Base-by-base conservation (phyloP, 768 basidiomycete species). In the Tylopilus plumbeoviolaceoides region DNA sequence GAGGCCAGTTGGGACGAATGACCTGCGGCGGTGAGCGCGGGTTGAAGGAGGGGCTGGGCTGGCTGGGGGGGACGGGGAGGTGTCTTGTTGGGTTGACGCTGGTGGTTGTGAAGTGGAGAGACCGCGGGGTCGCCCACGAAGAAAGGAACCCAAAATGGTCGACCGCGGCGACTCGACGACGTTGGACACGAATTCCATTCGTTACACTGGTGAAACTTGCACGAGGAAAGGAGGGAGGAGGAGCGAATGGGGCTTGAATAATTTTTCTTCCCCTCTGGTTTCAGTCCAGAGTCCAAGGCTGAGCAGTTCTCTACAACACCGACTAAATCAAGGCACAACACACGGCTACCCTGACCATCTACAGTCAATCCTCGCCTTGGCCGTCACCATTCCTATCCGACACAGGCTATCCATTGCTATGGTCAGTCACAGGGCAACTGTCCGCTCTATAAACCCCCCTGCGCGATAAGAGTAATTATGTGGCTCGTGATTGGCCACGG, bases 91-190 rank as follows among this genome's bases (percentile, higher is more conserved):
- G 9, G 40, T 25, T 40, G 51, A 14, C 33, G 38, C 43, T 59
- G 62, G 51, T 43, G 55, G 54, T 41, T 83, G 80, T 20, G 83
- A 83, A 67, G 83, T 78, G 30, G 85, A 86, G 42, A 78, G 73
- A 65, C 84, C 86, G 60, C 85, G 77, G 17, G 85, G 85, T 56
- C 87, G 74, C 43, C 80, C 81, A 54, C 87, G 82, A 55, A 90
- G 75, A 68, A 89, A 82, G 47, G 83, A 83, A 53, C 85, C 82
- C 44, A 90, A 77, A 67, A 90, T 87, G 55, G 83, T 83, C 56
- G 67, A 60, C 51, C 86, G 75, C 31, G 70, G 64, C 36, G 72
- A 51, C 50, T 67, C 69, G 51, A 56, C 69, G 51, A 56, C 55
- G 49, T 57, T 51, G 45, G 51, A 47, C 33, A 54, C 47, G 28